A percentile compares a stretch with the other conserved stretches of the same genome.
phyloP scores from a whole-genome alignment of 495 filamentous ascomycete species.

The Rostrohypoxylon terebratum region DNA sequence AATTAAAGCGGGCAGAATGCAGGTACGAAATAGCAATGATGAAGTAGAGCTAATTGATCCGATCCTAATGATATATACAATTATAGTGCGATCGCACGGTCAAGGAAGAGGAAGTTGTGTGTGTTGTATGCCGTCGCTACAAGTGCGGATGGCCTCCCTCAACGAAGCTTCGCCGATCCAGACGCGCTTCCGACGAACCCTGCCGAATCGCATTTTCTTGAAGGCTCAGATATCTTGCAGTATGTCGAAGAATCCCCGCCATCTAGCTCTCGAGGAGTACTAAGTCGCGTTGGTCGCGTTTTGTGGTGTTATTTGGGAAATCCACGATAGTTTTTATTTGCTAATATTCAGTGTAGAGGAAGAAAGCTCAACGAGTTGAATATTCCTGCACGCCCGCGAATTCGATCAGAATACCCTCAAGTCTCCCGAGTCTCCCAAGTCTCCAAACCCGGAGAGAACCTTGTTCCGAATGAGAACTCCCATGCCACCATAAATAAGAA shows the following conservation, averaged over 20 bases:
- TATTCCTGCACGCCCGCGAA: conserved; percentile 68
- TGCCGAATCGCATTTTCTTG: conserved; percentile 73
- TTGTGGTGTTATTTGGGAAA: conserved; percentile 6
- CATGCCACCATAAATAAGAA: conserved; percentile 17
- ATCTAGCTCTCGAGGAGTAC: conserved; percentile 26
- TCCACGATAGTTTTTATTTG: conserved; percentile 22
- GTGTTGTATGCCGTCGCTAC: conserved; percentile 77
- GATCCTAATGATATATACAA: conserved; percentile 58
- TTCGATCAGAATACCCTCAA: conserved; percentile 49
- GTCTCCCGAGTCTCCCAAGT: conserved; percentile 5
- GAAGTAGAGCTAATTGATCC: conserved; percentile 58
- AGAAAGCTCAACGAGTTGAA: conserved; percentile 76
- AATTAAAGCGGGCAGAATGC: conserved; percentile 63
- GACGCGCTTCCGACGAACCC: conserved; percentile 63
- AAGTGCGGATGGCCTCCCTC: conserved; percentile 58
- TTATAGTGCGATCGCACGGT: conserved; percentile 75
- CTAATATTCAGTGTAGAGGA: conserved; percentile 64
- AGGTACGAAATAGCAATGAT: conserved; percentile 55
- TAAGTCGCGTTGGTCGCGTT: conserved; percentile 43
- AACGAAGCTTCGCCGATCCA: conserved; percentile 55
- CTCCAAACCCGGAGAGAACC: conserved; percentile 23
- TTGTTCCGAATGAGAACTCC: conserved; percentile 31
- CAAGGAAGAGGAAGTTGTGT: conserved; percentile 85
- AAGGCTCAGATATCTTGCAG: conserved; percentile 80
- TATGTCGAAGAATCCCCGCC: conserved; percentile 60